Evolutionary conservation across 1,284 basidiomycete species (phyloP), one percentile per base, ranked within the genome.

Genomic region (Xerocomus nothofagi): DNA sequence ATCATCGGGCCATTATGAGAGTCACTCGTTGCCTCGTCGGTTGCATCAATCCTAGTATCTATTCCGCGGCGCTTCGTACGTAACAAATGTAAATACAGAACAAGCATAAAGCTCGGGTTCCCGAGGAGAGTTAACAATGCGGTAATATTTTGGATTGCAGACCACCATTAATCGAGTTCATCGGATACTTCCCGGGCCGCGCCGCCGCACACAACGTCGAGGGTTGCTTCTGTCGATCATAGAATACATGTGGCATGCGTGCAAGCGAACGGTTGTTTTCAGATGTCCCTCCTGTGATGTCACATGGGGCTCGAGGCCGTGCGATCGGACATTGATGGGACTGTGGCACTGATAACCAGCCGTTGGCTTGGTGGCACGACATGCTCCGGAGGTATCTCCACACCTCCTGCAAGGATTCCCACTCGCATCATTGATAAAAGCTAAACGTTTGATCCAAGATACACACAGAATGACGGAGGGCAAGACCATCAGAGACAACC

Each of bases 401-500:
- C 77, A 26, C 89, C 89, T 24, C 87, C 89, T 50, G 80, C 78
- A 47, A 93, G 75, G 44, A 88, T 78, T 57, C 88, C 91, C 47
- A 91, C 85, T 29, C 91, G 81, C 84, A 90, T 86, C 84, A 89
- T 90, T 9, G 88, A 79, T 44, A 93, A 77, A 37, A 92, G 72
- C 84, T 84, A 48, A 31, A 26, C 11, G 15, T 31, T 53, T 23
- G 23, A 43, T 26, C 23, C 32, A 39, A 31, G 10, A 39, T 34
- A 44, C 14, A 27, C 36, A 24, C 30, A 21, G 43, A 44, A 36
- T 11, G 38, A 30, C 27, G 27, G 40, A 44, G 17, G 27, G 30
- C 36, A 43, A 29, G 21, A 30, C 17, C 31, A 27, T 53, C 30
- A 54, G 52, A 38, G 15, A 21, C 33, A 36, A 39, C 30, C 23